Base-by-base conservation (phyloP, 2,329 filamentous ascomycete genomes). In the Apiospora malaysiana region DNA sequence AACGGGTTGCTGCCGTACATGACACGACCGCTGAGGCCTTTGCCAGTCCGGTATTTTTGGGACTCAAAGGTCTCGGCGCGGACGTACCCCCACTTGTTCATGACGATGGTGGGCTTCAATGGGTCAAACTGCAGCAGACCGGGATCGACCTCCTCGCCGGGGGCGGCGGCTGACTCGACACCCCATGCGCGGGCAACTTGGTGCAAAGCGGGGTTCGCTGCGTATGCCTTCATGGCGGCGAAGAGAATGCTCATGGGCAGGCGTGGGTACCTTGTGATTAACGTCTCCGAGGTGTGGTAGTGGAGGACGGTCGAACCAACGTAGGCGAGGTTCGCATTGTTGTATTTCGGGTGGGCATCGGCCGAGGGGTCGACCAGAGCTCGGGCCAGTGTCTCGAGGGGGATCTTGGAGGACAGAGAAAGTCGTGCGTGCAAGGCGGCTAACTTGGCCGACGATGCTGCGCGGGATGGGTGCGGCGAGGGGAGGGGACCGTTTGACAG, bases 401-500 rank as follows among this genome's bases (percentile, higher is more conserved):
- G 95, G 73, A 98, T 88, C 82, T 92, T 93, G 73, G 89, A 87
- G 32, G 95, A 92, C 70, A 99, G 90, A 51, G 90, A 90, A 73
- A 99, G 89, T 81, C 96, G 93, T 77, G 95, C 94, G 82, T 98
- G 95, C 65, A 99, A 90, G 74, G 96, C 95, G 74, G 94, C 91
- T 76, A 99, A 92, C 85, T 98, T 98, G 73, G 94, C 91, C 66
- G 95, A 98, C 75, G 86, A 82, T 72, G 86, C 83, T 59, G 94
- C 92, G 75, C 87, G 87, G 77, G 88, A 84, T 75, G 91, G 90
- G 70, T 88, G 88, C 75, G 94, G 94, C 77, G 94, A 95, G 69
- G 93, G 92, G 74, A 92, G 85, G 73, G 80, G 79, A 72, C 76
- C 79, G 77, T 71, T 42, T 46, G 27, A n/a, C 21, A 21, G 68